A percentile compares a stretch with the other conserved stretches of the same genome.
Evolutionary conservation across 352 stramenopile genomes (phyloP).

Genomic region (Globisporangium irregulare): DNA sequence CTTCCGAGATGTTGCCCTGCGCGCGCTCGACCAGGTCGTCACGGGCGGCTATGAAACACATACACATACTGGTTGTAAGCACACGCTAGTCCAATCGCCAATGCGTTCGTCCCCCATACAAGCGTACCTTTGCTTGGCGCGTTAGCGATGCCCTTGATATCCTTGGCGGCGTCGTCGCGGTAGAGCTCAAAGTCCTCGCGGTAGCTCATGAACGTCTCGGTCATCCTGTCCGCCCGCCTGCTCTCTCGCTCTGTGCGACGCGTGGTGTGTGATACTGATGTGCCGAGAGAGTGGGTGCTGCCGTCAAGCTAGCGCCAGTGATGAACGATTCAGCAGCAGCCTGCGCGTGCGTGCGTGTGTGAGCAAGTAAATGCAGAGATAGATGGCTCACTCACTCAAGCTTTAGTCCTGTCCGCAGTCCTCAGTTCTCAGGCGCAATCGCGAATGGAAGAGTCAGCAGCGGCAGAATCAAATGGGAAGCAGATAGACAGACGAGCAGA

Average conservation of each 20-base stretch:
- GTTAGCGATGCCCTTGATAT: constrained; percentile 63
- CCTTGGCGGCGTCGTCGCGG: constrained; percentile 66
- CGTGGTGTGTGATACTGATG: background rate
- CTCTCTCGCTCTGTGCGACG: background rate
- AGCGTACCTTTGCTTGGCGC: constrained; percentile 27
- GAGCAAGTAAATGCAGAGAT: background rate
- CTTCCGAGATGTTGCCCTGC: constrained; percentile 69
- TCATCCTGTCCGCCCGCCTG: constrained; percentile 33
- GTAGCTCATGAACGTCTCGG: constrained; percentile 75
- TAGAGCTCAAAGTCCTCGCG: constrained; percentile 85
- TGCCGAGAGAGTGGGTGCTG: background rate
- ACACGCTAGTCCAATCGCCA: no score
- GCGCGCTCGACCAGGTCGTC: constrained; percentile 51
- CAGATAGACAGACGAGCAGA: background rate
- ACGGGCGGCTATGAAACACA: constrained; percentile 29
- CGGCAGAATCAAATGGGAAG: background rate
- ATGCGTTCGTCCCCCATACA: background rate
- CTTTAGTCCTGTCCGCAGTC: background rate
- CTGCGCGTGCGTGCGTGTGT: background rate
- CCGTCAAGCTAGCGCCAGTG: background rate
- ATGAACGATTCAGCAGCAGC: background rate
- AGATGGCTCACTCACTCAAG: background rate
- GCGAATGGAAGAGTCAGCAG: background rate
- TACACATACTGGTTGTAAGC: background rate
- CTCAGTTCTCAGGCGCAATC: background rate